Conservation (phyloP, 2,329 filamentous ascomycete genomes). For the Macrophomina tecta region DNA sequence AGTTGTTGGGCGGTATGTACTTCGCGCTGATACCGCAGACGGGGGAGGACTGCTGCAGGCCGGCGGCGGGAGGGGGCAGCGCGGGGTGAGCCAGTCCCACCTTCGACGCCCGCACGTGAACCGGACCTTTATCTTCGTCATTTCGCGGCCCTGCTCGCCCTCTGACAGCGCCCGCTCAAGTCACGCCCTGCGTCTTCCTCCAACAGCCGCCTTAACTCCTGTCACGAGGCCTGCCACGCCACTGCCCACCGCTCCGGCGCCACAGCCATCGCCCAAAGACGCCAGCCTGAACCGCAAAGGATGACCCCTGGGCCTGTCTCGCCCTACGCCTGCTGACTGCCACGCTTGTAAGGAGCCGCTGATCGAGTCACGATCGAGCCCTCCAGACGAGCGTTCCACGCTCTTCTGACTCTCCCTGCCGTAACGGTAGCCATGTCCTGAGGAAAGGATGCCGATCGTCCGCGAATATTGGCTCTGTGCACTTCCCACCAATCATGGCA, state of each 20-base stretch:
- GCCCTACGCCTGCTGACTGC: conserved; percentile 21
- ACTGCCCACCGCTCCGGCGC: conserved; percentile 15
- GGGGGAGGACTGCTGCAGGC: conserved; percentile 20
- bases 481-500: conserved; percentile 5
- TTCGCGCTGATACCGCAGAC: conserved; percentile 15
- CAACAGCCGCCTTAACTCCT: background rate
- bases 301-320: conserved; percentile 28
- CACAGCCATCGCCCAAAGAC: background rate
- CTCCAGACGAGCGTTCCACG: conserved; percentile 4
- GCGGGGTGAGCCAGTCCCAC: conserved; percentile 16
- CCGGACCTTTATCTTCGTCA: conserved; percentile 23
- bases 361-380: conserved; percentile 5
- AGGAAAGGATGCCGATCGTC: background rate
- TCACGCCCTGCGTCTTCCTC: conserved; percentile 10
- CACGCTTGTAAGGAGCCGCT: conserved; percentile 16
- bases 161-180: background rate
- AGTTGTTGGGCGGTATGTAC: conserved; percentile 27
- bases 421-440: background rate
- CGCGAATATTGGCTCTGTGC: conserved; percentile 19
- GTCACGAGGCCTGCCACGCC: conserved; percentile 24
- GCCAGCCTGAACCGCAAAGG: conserved; percentile 8
- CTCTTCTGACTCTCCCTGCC: conserved; percentile 20
- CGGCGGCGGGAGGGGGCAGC: conserved; percentile 12
- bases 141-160: background rate
- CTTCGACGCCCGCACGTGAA: conserved; percentile 18